A percentile compares a stretch with the other conserved stretches of the same genome.
These are phyloP conservation scores for Vitis hybrid DNA, from an alignment of 177 flowering plant genomes.

Conservation along the genomic window DNA sequence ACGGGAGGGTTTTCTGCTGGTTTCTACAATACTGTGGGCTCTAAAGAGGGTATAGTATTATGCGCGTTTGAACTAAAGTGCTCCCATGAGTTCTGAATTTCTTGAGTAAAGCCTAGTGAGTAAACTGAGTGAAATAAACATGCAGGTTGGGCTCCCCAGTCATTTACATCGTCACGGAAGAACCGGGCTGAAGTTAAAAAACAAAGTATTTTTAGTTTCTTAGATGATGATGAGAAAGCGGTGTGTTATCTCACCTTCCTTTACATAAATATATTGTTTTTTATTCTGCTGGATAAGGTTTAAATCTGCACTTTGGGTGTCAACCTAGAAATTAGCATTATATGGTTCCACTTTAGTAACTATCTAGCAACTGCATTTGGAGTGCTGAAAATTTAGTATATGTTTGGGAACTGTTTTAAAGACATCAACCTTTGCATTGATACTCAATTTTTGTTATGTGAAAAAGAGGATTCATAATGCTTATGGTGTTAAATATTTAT, in stretches of 20 bases:
- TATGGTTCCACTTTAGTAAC: too few relatives aligned
- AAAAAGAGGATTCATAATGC: too few relatives aligned
- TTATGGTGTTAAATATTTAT: too few relatives aligned
- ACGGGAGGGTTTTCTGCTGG: constrained; percentile 97
- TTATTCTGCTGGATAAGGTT: not conserved
- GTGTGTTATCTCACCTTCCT: constrained; percentile 40
- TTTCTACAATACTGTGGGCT: constrained; percentile 84
- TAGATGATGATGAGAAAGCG: constrained; percentile 94
- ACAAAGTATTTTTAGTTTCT: constrained; percentile 67
- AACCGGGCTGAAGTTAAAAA: constrained; percentile 77
- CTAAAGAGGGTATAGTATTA: constrained; percentile 70
- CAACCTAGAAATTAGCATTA: too few relatives aligned
- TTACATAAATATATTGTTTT: not conserved
- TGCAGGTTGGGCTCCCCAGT: constrained; percentile 93
- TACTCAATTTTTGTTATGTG: too few relatives aligned
- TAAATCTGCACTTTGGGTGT: not conserved
- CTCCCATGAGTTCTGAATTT: not conserved
- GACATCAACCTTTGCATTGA: too few relatives aligned
- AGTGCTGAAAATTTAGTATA: too few relatives aligned
- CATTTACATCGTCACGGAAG: constrained; percentile 91
- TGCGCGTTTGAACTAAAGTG: not conserved
- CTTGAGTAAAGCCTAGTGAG: not conserved
- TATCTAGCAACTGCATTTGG: too few relatives aligned
- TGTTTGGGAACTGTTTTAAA: too few relatives aligned
- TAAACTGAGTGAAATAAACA: constrained; percentile 4